Conservation (phyloP, 1,284 basidiomycete genomes). For the Singerocomus inundabilis region DNA sequence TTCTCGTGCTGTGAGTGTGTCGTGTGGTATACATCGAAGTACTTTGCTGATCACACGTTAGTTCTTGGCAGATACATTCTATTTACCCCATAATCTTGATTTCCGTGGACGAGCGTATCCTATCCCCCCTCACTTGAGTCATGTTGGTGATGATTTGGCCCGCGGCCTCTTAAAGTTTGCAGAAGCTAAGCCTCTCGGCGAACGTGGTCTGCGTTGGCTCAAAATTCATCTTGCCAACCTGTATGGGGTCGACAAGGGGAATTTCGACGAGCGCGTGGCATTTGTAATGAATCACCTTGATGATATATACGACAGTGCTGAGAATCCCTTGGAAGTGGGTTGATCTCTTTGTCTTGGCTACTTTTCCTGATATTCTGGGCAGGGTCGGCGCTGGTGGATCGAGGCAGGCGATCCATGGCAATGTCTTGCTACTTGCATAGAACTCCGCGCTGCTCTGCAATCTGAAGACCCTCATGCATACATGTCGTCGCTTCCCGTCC, state of each 20-base stretch:
- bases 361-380: slow-evolving; percentile 10
- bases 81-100: slow-evolving; percentile 96
- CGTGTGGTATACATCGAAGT: not conserved
- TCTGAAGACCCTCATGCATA: slow-evolving; percentile 73
- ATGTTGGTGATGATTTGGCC: slow-evolving; percentile 94
- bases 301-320: slow-evolving; percentile 83
- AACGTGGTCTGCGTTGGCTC: slow-evolving; percentile 79
- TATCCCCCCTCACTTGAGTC: slow-evolving; percentile 93
- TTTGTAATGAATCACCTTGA: slow-evolving; percentile 77
- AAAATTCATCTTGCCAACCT: slow-evolving; percentile 94
- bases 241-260: slow-evolving; percentile 94
- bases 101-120: slow-evolving; percentile 98
- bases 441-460: slow-evolving; percentile 77
- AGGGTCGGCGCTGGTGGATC: slow-evolving; percentile 86
- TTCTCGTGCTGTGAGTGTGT: slow-evolving; percentile 74
- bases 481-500: slow-evolving; percentile 82
- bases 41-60: slow-evolving; percentile 27
- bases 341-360: not conserved
- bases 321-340: slow-evolving; percentile 76
- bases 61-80: slow-evolving; percentile 87
- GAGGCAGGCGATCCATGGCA: slow-evolving; percentile 97
- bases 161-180: slow-evolving; percentile 89
- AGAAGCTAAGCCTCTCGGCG: slow-evolving; percentile 78
- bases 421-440: slow-evolving; percentile 89
- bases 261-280: slow-evolving; percentile 84